Percentiles rank a stretch among this genome's conserved stretches.
Evolutionary conservation across 352 stramenopile species (phyloP).

Genomic region (Globisporangium heterothallicum): DNA sequence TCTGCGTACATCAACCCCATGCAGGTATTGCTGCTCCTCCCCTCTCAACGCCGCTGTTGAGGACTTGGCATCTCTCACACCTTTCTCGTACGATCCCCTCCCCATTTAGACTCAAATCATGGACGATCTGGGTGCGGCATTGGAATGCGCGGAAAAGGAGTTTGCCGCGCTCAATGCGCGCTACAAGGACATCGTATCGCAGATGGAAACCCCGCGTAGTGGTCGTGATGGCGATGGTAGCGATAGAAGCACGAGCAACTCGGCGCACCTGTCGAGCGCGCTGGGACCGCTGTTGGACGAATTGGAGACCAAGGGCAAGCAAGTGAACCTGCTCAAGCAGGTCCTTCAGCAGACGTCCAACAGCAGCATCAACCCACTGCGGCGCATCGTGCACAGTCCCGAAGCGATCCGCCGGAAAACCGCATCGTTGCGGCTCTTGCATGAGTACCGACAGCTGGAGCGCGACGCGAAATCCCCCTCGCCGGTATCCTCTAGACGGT

Average conservation of each 20-base stretch:
- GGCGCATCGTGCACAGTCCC: conserved; percentile 43
- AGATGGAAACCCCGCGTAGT: conserved; percentile 27
- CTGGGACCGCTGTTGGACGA: conserved; percentile 50
- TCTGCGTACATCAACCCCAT: conserved; percentile 37
- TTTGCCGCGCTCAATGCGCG: conserved; percentile 41
- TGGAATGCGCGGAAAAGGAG: conserved; percentile 36
- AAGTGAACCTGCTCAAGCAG: conserved; percentile 64
- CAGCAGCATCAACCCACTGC: conserved; percentile 55
- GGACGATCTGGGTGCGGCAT: conserved; percentile 37
- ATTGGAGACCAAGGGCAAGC: conserved; percentile 57
- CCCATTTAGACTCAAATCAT: conserved; percentile 62
- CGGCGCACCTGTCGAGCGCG: conserved; percentile 33
- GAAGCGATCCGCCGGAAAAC: conserved; percentile 59
- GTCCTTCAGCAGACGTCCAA: conserved; percentile 46
- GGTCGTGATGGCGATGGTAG: conserved; percentile 5
- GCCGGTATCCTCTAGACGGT: no score
- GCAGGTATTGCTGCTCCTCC: conserved; percentile 32
- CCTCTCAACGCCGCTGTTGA: neutral
- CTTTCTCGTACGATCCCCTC: no score
- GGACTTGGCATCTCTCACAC: no score
- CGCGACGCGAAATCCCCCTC: conserved; percentile 26
- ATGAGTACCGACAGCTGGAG: conserved; percentile 62
- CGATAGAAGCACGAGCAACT: conserved; percentile 7
- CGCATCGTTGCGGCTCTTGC: conserved; percentile 55
- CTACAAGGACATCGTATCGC: conserved; percentile 31